Conservation (phyloP, 208 protist genomes). For the Leishmania aethiopica region DNA sequence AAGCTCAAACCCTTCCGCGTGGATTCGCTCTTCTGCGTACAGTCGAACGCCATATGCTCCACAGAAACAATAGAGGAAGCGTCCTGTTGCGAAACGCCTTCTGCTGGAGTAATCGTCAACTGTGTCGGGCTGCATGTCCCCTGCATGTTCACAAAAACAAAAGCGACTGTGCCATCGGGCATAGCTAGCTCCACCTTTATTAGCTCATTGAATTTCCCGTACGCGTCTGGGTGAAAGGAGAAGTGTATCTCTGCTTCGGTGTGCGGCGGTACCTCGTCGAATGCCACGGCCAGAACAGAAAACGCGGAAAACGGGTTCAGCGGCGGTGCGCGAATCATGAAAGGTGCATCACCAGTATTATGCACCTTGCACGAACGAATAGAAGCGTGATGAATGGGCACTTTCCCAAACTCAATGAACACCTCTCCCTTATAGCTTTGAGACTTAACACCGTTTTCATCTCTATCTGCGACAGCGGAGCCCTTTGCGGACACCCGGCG, state of each 20-base stretch:
- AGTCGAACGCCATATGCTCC: slow-evolving; percentile 31
- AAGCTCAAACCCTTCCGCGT: slow-evolving; percentile 25
- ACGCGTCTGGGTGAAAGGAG: slow-evolving; percentile 63
- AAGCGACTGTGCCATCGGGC: neutral
- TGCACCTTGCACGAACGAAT: slow-evolving; percentile 45
- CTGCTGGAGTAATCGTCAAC: slow-evolving; percentile 41
- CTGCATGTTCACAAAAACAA: slow-evolving; percentile 33
- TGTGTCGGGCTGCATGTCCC: slow-evolving; percentile 64
- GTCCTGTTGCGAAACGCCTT: slow-evolving; percentile 12
- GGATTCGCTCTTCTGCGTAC: slow-evolving; percentile 34
- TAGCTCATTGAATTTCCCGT: slow-evolving; percentile 52
- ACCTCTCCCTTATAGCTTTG: slow-evolving; percentile 11
- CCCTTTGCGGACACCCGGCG: neutral
- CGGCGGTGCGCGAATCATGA: slow-evolving; percentile 48
- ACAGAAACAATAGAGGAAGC: slow-evolving; percentile 22
- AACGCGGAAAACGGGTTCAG: slow-evolving; percentile 65
- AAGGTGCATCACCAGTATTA: slow-evolving; percentile 37
- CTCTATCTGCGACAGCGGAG: neutral
- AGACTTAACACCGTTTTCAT: neutral
- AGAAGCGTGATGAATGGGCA: slow-evolving; percentile 51
- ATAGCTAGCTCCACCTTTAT: slow-evolving; percentile 39
- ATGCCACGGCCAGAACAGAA: slow-evolving; percentile 43
- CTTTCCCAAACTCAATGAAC: slow-evolving; percentile 62
- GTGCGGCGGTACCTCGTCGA: slow-evolving; percentile 26
- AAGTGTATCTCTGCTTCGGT: slow-evolving; percentile 44